Percentiles rank a stretch among this genome's conserved stretches.
Conservation (phyloP, 331 rosid genomes). For the Malus hybrid region DNA sequence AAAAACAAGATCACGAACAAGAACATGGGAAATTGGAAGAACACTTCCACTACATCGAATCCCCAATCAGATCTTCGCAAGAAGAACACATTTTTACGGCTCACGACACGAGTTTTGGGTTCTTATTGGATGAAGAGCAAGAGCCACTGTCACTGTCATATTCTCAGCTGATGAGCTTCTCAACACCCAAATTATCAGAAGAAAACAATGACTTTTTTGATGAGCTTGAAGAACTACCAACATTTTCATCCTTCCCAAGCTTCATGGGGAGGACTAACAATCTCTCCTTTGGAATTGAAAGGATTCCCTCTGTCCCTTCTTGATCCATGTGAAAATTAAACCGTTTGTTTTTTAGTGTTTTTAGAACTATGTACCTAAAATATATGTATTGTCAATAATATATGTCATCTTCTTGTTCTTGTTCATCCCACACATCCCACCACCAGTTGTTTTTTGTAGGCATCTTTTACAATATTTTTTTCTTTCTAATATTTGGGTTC, state of each 20-base stretch:
- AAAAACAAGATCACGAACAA: neutral
- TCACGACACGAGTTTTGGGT: neutral
- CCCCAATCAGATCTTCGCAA: conserved; percentile 35
- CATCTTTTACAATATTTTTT: conserved; percentile 1
- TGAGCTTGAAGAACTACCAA: conserved; percentile 88
- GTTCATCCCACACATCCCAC: neutral
- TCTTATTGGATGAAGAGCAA: conserved; percentile 34
- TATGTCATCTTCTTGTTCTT: neutral
- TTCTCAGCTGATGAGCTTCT: conserved; percentile 30
- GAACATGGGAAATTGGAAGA: conserved; percentile 3
- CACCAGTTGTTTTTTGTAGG: conserved; percentile 15
- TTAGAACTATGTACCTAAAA: conserved; percentile 35
- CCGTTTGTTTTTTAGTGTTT: neutral
- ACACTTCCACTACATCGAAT: conserved; percentile 43
- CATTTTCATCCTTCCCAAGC: conserved; percentile 50
- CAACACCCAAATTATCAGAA: conserved; percentile 39
- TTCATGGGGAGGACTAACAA: conserved; percentile 33
- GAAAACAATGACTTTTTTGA: conserved; percentile 63
- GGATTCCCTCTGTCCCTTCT: conserved; percentile 75
- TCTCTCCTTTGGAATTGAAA: conserved; percentile 54
- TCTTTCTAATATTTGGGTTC: neutral
- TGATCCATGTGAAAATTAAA: conserved; percentile 34
- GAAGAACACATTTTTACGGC: conserved; percentile 35
- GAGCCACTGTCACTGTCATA: conserved; percentile 11
- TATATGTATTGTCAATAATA: conserved; percentile 13